Evolutionary conservation across 2,329 filamentous ascomycete genomes (phyloP).

Genomic region (Zalaria obscura): DNA sequence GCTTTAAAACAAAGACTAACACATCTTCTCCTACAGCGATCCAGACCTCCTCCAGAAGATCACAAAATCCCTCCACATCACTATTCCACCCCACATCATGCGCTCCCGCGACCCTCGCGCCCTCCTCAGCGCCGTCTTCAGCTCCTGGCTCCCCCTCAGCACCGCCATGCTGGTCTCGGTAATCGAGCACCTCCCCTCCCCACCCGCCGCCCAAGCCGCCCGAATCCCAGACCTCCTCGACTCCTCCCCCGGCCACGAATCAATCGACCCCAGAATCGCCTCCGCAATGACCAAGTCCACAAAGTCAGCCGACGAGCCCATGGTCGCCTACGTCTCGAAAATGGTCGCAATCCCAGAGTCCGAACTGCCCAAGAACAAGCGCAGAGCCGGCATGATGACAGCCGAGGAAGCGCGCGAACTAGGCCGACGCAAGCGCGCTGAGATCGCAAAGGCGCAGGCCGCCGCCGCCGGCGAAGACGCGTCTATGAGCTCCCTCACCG

Average conservation of each 20-base stretch:
- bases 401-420: conserved; percentile 84
- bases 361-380: conserved; percentile 77
- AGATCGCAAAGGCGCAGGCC: conserved; percentile 68
- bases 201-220: conserved; percentile 61
- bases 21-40: conserved; percentile 41
- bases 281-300: conserved; percentile 77
- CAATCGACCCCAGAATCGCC: conserved; percentile 54
- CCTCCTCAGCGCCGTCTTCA: conserved; percentile 74
- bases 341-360: conserved; percentile 94
- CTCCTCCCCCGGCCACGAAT: conserved; percentile 60
- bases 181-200: conserved; percentile 81
- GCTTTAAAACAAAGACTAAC: neutral
- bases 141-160: conserved; percentile 81
- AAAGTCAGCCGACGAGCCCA: conserved; percentile 53
- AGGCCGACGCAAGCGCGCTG: conserved; percentile 75
- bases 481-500: conserved; percentile 42
- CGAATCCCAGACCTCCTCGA: conserved; percentile 69
- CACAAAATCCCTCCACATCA: conserved; percentile 77
- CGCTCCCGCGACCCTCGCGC: conserved; percentile 73
- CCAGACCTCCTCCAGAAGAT: conserved; percentile 79
- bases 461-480: conserved; percentile 31
- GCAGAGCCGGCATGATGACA: conserved; percentile 56
- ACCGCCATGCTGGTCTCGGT: conserved; percentile 88
- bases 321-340: conserved; percentile 93
- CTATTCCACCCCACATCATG: conserved; percentile 68